Percentiles rank a stretch among this genome's conserved stretches.
Evolutionary conservation across 495 filamentous ascomycete species (phyloP).

Genomic region (Hypoxylon crocopeplum): DNA sequence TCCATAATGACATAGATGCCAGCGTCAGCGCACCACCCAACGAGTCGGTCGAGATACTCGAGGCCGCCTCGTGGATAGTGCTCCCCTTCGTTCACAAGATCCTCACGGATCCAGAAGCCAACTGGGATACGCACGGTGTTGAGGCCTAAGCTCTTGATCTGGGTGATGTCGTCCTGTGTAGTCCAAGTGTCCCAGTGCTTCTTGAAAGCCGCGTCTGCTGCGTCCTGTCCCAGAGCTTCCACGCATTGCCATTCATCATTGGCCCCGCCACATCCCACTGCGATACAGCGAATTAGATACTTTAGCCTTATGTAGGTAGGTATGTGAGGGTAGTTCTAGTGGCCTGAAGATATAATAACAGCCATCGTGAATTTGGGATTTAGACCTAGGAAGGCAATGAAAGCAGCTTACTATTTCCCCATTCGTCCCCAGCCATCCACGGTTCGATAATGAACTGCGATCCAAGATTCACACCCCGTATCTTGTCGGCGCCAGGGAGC

Average conservation of each 20-base stretch:
- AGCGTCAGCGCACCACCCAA: conserved; percentile 60
- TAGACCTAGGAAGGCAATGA: no score
- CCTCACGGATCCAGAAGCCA: conserved; percentile 69
- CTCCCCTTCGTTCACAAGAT: conserved; percentile 62
- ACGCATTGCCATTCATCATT: conserved; percentile 67
- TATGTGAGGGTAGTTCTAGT: no score
- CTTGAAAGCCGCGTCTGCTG: conserved; percentile 60
- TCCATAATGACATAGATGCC: conserved; percentile 70
- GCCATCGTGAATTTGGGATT: no score
- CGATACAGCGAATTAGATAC: background rate
- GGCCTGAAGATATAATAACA: no score
- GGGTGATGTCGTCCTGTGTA: conserved; percentile 59
- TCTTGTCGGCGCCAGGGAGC: conserved; percentile 51
- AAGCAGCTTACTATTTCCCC: conserved; percentile 41
- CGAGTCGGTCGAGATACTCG: conserved; percentile 59
- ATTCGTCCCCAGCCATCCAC: conserved; percentile 61
- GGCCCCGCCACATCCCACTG: conserved; percentile 59
- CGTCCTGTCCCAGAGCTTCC: conserved; percentile 56
- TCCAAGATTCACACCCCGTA: conserved; percentile 68
- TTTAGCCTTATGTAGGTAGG: background rate
- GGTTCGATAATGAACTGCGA: conserved; percentile 66
- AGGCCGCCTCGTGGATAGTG: conserved; percentile 60
- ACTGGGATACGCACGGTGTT: conserved; percentile 69
- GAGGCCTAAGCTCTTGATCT: conserved; percentile 59
- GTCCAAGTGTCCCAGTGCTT: conserved; percentile 67